Conservation (phyloP, 2,329 filamentous ascomycete species). For the Eutypella sp. region DNA sequence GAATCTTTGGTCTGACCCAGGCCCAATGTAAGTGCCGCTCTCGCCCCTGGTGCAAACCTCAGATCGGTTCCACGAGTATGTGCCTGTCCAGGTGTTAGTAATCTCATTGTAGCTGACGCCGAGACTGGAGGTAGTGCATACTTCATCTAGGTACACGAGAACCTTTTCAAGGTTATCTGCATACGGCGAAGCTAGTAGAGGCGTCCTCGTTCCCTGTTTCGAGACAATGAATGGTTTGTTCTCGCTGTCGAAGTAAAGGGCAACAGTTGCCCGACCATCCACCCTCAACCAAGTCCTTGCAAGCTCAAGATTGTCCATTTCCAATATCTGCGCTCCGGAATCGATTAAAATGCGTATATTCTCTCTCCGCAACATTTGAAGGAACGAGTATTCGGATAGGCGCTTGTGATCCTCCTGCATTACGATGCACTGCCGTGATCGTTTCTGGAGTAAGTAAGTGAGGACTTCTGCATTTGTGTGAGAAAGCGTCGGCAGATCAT, state of each 20-base stretch:
- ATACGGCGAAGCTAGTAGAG: conserved; percentile 50
- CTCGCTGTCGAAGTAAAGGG: conserved; percentile 52
- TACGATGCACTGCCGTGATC: conserved; percentile 44
- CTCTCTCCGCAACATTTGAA: conserved; percentile 30
- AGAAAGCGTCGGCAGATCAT: conserved; percentile 49
- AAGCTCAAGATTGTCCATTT: conserved; percentile 50
- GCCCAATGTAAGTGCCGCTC: conserved; percentile 51
- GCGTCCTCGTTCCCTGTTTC: conserved; percentile 28
- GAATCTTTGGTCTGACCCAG: conserved; percentile 56
- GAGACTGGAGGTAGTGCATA: conserved; percentile 2
- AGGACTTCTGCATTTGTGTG: conserved; percentile 63
- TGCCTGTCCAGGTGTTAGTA: conserved; percentile 24
- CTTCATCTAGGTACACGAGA: conserved; percentile 55
- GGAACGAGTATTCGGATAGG: conserved; percentile 40
- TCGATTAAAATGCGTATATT: conserved; percentile 55
- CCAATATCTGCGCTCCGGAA: conserved; percentile 59
- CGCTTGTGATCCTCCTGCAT: conserved; percentile 30
- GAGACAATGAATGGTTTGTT: conserved; percentile 40
- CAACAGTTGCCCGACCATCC: conserved; percentile 40
- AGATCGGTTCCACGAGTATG: conserved; percentile 59
- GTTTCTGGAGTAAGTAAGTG: conserved; percentile 47
- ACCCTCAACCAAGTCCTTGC: conserved; percentile 46
- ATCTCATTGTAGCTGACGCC: neutral
- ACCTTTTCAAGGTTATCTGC: conserved; percentile 46
- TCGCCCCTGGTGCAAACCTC: conserved; percentile 42